Percentiles rank a stretch among this genome's conserved stretches.
These are phyloP conservation scores for Colletotrichum lindemuthianum DNA, from an alignment of 2,329 filamentous ascomycete species.

Conservation along the genomic window DNA sequence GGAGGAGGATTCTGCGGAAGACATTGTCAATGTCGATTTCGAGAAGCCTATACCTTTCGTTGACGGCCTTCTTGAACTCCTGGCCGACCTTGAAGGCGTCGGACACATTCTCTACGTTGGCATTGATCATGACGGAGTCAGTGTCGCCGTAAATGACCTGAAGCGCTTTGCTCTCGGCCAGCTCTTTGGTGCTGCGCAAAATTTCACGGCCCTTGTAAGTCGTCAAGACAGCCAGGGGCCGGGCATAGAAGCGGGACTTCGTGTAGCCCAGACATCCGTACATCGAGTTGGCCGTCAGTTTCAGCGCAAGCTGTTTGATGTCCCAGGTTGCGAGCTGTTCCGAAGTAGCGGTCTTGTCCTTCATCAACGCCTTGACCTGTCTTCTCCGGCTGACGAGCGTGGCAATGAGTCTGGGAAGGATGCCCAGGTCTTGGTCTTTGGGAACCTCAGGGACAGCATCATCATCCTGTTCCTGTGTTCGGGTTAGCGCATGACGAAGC, in stretches of 20 bases:
- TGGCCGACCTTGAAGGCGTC: conserved; percentile 92
- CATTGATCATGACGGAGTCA: conserved; percentile 99
- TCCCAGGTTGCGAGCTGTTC: conserved; percentile 96
- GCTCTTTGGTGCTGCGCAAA: conserved; percentile 91
- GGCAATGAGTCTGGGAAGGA: conserved; percentile 89
- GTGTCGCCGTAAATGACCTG: conserved; percentile 99
- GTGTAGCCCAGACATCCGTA: conserved; percentile 98
- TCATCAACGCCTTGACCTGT: conserved; percentile 97
- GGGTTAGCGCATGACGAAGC: conserved; percentile 42
- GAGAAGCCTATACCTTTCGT: conserved; percentile 88
- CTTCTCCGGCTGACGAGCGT: conserved; percentile 89
- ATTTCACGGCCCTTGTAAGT: conserved; percentile 99
- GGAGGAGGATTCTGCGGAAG: conserved; percentile 90
- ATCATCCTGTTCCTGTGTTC: conserved; percentile 71
- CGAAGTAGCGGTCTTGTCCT: conserved; percentile 84
- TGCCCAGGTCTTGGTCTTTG: conserved; percentile 78
- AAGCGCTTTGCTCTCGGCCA: conserved; percentile 89
- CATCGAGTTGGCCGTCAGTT: conserved; percentile 99
- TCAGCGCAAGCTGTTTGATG: conserved; percentile 95
- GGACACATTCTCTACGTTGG: conserved; percentile 91
- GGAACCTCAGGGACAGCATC: conserved; percentile 92
- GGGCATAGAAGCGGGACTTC: conserved; percentile 96
- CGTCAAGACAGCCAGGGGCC: conserved; percentile 92
- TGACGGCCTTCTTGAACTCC: conserved; percentile 95
- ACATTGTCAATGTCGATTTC: conserved; percentile 99